A percentile compares a stretch with the other conserved stretches of the same genome.
Conservation (phyloP, 208 protist genomes). For the Leishmania tropica region DNA sequence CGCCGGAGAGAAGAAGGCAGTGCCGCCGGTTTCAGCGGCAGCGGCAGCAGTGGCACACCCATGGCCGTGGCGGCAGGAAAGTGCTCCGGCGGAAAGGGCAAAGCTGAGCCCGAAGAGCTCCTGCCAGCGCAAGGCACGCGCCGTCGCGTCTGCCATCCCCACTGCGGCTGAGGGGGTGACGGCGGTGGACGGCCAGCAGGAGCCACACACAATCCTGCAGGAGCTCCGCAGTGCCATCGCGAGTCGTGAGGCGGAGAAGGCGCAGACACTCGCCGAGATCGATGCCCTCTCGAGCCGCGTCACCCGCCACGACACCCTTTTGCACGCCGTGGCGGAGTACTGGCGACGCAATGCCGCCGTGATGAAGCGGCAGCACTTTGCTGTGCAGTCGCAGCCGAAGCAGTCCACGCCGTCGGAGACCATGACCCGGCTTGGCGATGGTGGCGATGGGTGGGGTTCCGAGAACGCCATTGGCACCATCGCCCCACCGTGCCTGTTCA, state of each 20-base stretch:
- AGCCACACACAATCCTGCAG: conserved; percentile 37
- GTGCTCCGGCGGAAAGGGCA: neutral
- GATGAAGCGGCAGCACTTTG: conserved; percentile 33
- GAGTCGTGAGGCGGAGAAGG: conserved; percentile 14
- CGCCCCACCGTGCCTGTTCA: neutral
- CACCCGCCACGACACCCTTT: conserved; percentile 26
- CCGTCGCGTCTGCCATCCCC: neutral
- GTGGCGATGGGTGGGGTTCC: neutral
- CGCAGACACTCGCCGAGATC: conserved; percentile 21
- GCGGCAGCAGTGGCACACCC: neutral
- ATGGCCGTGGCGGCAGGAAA: neutral
- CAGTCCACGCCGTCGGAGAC: neutral
- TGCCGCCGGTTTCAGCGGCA: neutral
- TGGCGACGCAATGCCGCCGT: conserved; percentile 58
- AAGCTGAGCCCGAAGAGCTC: neutral
- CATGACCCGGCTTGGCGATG: neutral
- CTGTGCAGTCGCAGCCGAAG: conserved; percentile 28
- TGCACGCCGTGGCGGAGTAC: conserved; percentile 50
- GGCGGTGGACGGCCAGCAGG: neutral
- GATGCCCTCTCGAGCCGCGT: conserved; percentile 13
- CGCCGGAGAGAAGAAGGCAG: neutral
- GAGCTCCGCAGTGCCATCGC: conserved; percentile 33
- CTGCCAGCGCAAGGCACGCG: neutral
- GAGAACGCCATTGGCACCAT: neutral
- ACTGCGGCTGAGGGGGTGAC: neutral